A percentile compares a stretch with the other conserved stretches of the same genome.
Evolutionary conservation across 768 basidiomycete genomes (phyloP).

Genomic region (Leccinellum rugosiceps): DNA sequence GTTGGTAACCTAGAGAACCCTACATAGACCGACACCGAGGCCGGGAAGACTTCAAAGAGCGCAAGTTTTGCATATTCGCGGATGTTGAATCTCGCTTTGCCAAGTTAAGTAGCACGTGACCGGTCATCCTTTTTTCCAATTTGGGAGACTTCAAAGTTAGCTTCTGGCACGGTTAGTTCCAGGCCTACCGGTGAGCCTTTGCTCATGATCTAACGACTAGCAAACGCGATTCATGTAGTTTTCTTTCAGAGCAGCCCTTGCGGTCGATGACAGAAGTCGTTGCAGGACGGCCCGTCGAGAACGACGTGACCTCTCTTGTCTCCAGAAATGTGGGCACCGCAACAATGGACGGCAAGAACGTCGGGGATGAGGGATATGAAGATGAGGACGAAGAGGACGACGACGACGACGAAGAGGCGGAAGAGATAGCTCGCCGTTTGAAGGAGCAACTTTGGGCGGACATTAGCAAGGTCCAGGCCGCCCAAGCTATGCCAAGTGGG

Average conservation of each 20-base stretch:
- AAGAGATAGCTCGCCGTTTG: constrained; percentile 68
- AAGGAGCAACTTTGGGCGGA: constrained; percentile 80
- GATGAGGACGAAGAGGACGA: constrained; percentile 59
- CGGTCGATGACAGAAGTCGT: constrained; percentile 14
- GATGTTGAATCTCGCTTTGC: constrained; percentile 7
- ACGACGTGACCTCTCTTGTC: background rate
- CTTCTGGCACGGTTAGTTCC: background rate
- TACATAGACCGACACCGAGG: background rate
- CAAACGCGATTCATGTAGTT: constrained; percentile 7
- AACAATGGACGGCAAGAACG: constrained; percentile 31
- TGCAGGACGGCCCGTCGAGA: constrained; percentile 4
- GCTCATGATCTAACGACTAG: constrained; percentile 1
- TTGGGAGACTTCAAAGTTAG: constrained; percentile 7
- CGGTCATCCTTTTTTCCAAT: background rate
- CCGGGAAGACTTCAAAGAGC: background rate
- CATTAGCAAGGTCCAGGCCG: constrained; percentile 60
- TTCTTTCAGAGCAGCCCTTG: background rate
- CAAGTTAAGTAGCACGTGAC: constrained; percentile 15
- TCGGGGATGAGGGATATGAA: constrained; percentile 43
- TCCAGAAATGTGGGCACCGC: background rate
- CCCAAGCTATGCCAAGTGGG: constrained; percentile 27
- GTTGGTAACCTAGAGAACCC: background rate
- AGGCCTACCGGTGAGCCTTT: constrained; percentile 10
- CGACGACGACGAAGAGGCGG: constrained; percentile 56
- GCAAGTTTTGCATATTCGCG: constrained; percentile 21